These are phyloP conservation scores for Botrytis deweyae DNA, from an alignment of 2,329 filamentous ascomycete genomes.

Conservation along the genomic window DNA sequence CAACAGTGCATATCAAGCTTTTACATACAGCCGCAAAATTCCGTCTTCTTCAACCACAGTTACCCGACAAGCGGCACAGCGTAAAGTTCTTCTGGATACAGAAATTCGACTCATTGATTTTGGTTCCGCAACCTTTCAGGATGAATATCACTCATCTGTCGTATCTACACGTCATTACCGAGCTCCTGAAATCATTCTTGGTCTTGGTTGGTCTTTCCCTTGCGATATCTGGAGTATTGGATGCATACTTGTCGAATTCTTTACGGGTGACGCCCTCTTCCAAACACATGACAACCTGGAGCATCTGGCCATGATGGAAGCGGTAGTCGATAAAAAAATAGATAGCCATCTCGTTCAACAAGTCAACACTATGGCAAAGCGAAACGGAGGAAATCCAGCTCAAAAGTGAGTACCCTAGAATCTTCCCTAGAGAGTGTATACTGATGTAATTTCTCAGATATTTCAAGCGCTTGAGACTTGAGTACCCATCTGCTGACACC, in stretches of 20 bases:
- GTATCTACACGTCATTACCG: slow-evolving; percentile 70
- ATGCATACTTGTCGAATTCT: slow-evolving; percentile 71
- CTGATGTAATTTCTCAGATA: slow-evolving; percentile 50
- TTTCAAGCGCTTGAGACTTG: slow-evolving; percentile 64
- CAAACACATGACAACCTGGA: slow-evolving; percentile 73
- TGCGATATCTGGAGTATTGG: slow-evolving; percentile 75
- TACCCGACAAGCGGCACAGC: slow-evolving; percentile 60
- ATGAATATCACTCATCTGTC: slow-evolving; percentile 71
- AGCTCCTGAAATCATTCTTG: slow-evolving; percentile 69
- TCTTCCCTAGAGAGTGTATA: not conserved
- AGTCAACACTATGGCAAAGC: slow-evolving; percentile 56
- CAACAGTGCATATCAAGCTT: slow-evolving; percentile 65
- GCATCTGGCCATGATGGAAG: slow-evolving; percentile 75
- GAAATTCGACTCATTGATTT: slow-evolving; percentile 72
- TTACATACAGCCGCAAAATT: slow-evolving; percentile 68
- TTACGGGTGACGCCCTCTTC: slow-evolving; percentile 68
- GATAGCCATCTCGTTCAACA: slow-evolving; percentile 58
- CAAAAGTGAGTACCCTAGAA: slow-evolving; percentile 54
- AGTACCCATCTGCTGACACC: slow-evolving; percentile 64
- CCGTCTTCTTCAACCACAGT: slow-evolving; percentile 63
- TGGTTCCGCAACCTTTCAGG: slow-evolving; percentile 69
- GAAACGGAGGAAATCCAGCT: slow-evolving; percentile 60
- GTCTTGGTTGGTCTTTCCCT: slow-evolving; percentile 68
- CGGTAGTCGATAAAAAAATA: slow-evolving; percentile 59
- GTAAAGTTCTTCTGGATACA: slow-evolving; percentile 64